Percentiles rank a stretch among this genome's conserved stretches.
These are phyloP conservation scores for Somion occarium DNA, from an alignment of 1,284 basidiomycete genomes.

Conservation along the genomic window DNA sequence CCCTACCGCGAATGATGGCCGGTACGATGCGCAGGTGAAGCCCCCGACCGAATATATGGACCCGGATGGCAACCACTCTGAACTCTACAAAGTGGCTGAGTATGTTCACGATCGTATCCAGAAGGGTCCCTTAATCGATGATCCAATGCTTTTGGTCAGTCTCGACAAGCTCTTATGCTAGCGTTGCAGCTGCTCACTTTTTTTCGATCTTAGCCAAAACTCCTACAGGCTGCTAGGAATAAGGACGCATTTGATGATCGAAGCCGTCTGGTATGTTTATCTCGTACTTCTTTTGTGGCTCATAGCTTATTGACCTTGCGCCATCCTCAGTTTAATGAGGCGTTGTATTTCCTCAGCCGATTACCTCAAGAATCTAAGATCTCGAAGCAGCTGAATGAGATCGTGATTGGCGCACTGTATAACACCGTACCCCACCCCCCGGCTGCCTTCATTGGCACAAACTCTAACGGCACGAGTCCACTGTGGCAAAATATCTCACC, in stretches of 20 bases:
- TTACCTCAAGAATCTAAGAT: conserved; percentile 46
- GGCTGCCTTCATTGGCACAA: conserved; percentile 50
- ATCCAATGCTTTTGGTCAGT: background rate
- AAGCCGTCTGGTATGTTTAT: conserved; percentile 38
- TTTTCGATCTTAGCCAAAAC: background rate
- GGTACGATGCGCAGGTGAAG: conserved; percentile 20
- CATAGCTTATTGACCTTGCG: background rate
- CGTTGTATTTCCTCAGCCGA: conserved; percentile 56
- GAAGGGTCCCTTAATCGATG: conserved; percentile 14
- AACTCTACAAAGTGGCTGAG: conserved; percentile 14
- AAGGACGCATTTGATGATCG: conserved; percentile 57
- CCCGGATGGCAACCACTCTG: conserved; percentile 10
- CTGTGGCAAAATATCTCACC: background rate
- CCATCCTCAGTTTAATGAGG: conserved; percentile 70
- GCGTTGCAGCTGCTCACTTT: background rate
- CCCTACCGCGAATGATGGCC: conserved; percentile 21
- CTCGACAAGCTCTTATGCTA: background rate
- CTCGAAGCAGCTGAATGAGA: conserved; percentile 43
- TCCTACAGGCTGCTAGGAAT: conserved; percentile 45
- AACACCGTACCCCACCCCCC: conserved; percentile 77
- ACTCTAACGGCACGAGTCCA: background rate
- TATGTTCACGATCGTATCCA: conserved; percentile 13
- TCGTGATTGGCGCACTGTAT: conserved; percentile 57
- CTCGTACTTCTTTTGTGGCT: background rate
- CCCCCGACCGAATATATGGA: conserved; percentile 15